Evolutionary conservation across 305 asterid species (phyloP), one percentile per base, ranked within the genome.

Genomic region (Fraxinus albicans): DNA sequence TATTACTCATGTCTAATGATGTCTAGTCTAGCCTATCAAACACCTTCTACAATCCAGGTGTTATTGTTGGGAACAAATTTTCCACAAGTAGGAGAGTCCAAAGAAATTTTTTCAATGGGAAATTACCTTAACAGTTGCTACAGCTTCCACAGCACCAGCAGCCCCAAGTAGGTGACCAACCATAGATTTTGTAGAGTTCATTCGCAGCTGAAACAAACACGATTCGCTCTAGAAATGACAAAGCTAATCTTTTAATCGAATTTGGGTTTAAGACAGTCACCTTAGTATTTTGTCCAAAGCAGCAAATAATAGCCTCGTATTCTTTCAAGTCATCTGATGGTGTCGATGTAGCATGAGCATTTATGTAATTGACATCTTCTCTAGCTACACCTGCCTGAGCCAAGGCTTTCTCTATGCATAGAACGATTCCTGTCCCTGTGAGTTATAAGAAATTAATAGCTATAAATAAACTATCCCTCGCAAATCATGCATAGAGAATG

Each of bases 291-390:
- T 76, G 81, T 58, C 86, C 88, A 69, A 89, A 88, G 85, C 90
- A 89, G 70, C 44, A 86, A 67, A 85, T 42, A 38, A 89, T 78
- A 29, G 92, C 90, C 83, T 85, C 87, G 40, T 85, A 88, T 77
- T 88, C 92, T 74, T 82, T 88, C 21, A 85, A 85, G 82, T 89
- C 91, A 33, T 86, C 86, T 6, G 86, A 82, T 35, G 85, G 90
- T 47, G 92, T 89, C 12, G 91, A 89, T 42, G 88, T 73, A 70
- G 92, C 92, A 83, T 89, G 92, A 73, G 91, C 92, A 83, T 88
- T 90, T 84, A 88, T 87, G 44, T 88, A 90, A 82, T 88, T 89
- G 60, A 90, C 83, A 60, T 88, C 88, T 82, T 90, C 90, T 80
- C 83, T 87, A 21, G 82, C 53, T 81, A 90, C 87, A 23, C 91